These are phyloP conservation scores for Chamaecyparis obtusa DNA, from an alignment of 75 land plant species.

Conservation along the genomic window DNA sequence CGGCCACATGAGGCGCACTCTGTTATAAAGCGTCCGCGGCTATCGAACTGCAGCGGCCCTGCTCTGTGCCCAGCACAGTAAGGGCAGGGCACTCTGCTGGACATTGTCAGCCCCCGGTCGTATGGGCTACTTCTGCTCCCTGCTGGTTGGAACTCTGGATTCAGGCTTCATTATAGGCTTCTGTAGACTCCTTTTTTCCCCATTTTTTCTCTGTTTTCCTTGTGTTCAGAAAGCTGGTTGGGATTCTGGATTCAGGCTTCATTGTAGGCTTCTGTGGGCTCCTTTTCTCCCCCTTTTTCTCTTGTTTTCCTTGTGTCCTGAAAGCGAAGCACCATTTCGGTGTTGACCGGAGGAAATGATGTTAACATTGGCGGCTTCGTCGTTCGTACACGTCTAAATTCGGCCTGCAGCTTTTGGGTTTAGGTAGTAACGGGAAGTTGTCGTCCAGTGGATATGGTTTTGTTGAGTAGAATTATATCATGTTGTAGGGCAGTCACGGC, in stretches of 20 bases:
- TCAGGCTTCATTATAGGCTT: not conserved
- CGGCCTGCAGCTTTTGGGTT: not conserved
- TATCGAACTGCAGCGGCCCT: slow-evolving; percentile 45
- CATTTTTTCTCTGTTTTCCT: too few species aligned
- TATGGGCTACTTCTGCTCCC: not conserved
- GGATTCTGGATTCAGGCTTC: not conserved
- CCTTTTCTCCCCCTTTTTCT: not conserved
- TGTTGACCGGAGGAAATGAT: not conserved
- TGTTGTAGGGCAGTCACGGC: not conserved
- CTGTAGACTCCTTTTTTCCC: not conserved
- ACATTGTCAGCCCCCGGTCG: not conserved
- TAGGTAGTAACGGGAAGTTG: not conserved
- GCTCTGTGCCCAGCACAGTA: slow-evolving; percentile 58
- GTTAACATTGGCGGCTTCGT: not conserved
- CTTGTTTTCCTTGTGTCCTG: not conserved
- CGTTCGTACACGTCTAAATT: not conserved
- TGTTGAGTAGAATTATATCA: not conserved
- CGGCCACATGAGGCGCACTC: slow-evolving; percentile 79
- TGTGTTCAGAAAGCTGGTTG: too few species aligned
- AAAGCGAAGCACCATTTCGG: not conserved
- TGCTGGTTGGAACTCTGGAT: not conserved
- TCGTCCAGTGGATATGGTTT: not conserved
- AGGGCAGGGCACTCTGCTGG: slow-evolving; percentile 35
- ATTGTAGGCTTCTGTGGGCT: not conserved
- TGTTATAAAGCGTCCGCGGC: slow-evolving; percentile 37